Conservation (phyloP, 345 rosid genomes). For the Salix purpurea region DNA sequence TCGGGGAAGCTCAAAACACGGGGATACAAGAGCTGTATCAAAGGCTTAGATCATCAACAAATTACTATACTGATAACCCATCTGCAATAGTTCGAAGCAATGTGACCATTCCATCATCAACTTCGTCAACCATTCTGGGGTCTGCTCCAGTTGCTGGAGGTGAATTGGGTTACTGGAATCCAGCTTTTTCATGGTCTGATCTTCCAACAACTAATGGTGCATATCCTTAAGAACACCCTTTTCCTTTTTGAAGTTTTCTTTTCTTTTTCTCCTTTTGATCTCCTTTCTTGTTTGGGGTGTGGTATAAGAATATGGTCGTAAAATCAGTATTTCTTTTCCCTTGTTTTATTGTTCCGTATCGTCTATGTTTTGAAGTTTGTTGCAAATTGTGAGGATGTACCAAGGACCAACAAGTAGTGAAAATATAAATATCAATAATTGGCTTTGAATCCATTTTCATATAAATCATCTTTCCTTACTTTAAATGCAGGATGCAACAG, state of each 20-base stretch:
- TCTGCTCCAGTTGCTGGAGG: constrained; percentile 44
- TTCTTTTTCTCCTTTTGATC: background rate
- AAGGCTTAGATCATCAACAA: constrained; percentile 43
- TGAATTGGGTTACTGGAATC: constrained; percentile 55
- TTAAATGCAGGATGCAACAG: background rate
- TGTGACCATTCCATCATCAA: constrained; percentile 34
- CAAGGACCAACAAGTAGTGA: constrained; percentile 16
- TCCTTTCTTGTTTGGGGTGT: constrained; percentile 27
- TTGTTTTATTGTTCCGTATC: background rate
- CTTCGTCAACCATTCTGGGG: constrained; percentile 38
- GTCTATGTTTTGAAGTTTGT: constrained; percentile 35
- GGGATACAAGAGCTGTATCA: constrained; percentile 61
- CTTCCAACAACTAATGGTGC: constrained; percentile 66
- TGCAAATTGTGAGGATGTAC: constrained; percentile 32
- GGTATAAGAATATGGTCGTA: constrained; percentile 35
- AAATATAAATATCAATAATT: constrained; percentile 10
- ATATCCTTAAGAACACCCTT: constrained; percentile 35
- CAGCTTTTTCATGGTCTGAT: constrained; percentile 56
- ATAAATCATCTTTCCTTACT: background rate
- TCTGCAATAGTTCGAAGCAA: constrained; percentile 29
- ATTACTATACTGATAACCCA: constrained; percentile 21
- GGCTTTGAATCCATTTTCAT: background rate
- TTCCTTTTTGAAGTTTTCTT: background rate
- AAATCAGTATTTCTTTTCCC: constrained; percentile 4
- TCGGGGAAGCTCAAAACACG: constrained; percentile 39